Percentiles rank a stretch among this genome's conserved stretches.
Conservation (phyloP, 768 basidiomycete species). For the Exsudoporus frostii region DNA sequence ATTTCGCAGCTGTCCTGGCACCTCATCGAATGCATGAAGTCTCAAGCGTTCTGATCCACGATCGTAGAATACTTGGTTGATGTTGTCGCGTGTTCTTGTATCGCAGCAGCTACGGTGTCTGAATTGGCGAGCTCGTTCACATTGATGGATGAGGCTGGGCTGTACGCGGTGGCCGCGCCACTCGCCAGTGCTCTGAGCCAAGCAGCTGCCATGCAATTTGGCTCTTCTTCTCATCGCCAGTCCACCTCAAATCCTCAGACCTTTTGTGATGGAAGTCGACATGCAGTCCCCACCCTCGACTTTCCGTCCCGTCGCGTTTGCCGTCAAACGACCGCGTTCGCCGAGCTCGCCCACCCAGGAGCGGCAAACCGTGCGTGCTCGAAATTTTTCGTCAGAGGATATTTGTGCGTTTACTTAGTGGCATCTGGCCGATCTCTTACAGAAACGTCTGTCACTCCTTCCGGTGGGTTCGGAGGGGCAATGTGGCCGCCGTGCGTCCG, state of each 20-base stretch:
- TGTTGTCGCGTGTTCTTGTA: neutral
- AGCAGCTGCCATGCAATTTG: neutral
- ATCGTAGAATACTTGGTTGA: neutral
- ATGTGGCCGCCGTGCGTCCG: constrained; percentile 31
- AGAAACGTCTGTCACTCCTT: constrained; percentile 61
- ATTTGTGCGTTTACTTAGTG: neutral
- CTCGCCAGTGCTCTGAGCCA: neutral
- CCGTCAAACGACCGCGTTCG: constrained; percentile 58
- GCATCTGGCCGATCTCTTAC: neutral
- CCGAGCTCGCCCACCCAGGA: constrained; percentile 49
- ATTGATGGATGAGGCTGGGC: neutral
- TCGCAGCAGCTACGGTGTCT: neutral
- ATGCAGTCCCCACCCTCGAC: constrained; percentile 42
- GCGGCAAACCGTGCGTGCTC: constrained; percentile 48
- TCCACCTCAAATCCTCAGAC: neutral
- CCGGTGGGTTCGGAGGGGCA: constrained; percentile 25
- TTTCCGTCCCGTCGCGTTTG: constrained; percentile 36
- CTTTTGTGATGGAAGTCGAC: constrained; percentile 53
- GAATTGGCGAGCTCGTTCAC: neutral
- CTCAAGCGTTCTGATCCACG: too few relatives aligned
- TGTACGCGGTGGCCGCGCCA: constrained; percentile 8
- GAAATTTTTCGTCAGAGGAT: neutral
- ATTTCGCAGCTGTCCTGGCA: too few relatives aligned
- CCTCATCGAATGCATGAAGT: neutral
- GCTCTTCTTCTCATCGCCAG: neutral